Conservation (phyloP, 305 asterid genomes). For the Fraxinus angustifolia region DNA sequence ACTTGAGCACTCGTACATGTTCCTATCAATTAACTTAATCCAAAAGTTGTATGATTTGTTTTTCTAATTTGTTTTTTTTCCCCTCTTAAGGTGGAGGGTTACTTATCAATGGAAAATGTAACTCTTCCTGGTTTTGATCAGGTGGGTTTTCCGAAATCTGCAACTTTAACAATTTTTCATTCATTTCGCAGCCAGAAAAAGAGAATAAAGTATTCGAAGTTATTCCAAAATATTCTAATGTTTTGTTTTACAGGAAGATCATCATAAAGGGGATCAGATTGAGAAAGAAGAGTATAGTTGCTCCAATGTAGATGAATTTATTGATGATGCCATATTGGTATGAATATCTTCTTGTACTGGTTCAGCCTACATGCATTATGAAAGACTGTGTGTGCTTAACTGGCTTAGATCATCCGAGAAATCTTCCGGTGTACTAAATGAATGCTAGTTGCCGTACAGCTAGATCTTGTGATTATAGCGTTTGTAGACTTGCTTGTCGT, state of each 20-base stretch:
- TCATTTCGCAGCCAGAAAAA: background rate
- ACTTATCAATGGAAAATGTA: conserved; percentile 57
- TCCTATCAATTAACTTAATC: background rate
- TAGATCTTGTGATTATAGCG: background rate
- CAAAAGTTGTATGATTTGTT: background rate
- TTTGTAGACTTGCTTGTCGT: background rate
- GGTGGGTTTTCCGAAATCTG: conserved; percentile 37
- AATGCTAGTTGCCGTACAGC: background rate
- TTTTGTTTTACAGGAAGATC: conserved; percentile 36
- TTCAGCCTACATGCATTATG: background rate
- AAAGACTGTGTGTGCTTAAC: background rate
- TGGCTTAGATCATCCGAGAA: background rate
- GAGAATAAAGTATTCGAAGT: background rate
- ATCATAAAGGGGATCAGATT: conserved; percentile 19
- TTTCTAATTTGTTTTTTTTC: background rate
- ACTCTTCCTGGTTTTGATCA: conserved; percentile 39
- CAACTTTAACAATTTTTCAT: background rate
- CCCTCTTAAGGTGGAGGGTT: conserved; percentile 53
- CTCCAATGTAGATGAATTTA: conserved; percentile 36
- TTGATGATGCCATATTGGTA: conserved; percentile 58
- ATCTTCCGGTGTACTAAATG: background rate
- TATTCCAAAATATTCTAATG: background rate
- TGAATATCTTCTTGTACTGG: conserved; percentile 3
- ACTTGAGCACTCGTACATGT: background rate
- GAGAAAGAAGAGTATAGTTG: conserved; percentile 40